phyloP scores from a whole-genome alignment of 352 stramenopile species.

The Hyaloperonospora arabidopsidis region DNA sequence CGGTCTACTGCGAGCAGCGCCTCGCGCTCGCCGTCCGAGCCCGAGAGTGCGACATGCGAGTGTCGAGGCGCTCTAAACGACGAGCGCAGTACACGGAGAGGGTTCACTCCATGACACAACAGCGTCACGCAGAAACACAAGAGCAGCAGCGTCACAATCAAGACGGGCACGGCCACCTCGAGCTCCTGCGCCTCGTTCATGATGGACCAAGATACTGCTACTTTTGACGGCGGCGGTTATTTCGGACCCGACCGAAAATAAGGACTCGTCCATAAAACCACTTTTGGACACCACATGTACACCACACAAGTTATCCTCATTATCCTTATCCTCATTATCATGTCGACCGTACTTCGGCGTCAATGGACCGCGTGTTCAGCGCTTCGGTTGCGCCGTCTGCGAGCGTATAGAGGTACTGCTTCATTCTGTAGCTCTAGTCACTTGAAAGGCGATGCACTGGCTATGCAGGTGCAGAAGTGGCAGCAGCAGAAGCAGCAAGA shows the following conservation, averaged over 20 bases:
- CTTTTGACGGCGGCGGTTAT: no score
- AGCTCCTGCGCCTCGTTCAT: conserved; percentile 27
- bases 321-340: no score
- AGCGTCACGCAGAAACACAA: conserved; percentile 41
- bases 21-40: conserved; percentile 41
- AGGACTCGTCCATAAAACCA: no score
- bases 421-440: conserved; percentile 9
- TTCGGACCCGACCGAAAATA: no score
- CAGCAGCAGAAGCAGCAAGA: conserved; percentile 41
- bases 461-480: conserved; percentile 53
- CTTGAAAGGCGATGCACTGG: conserved; percentile 11
- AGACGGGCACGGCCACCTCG: conserved; percentile 35
- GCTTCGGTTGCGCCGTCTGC: background rate
- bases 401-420: conserved; percentile 1
- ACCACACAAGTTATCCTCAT: no score
- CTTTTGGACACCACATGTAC: no score
- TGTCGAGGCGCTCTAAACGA: conserved; percentile 41
- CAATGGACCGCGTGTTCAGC: conserved; percentile 3
- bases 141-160: conserved; percentile 35
- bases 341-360: conserved; percentile 16
- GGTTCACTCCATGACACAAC: conserved; percentile 50
- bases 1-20: conserved; percentile 33
- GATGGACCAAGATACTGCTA: no score
- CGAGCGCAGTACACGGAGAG: conserved; percentile 52
- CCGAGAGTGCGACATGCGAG: conserved; percentile 24